Evolutionary conservation across 1,139 yeast genomes (phyloP).

Genomic region (Debaryomyces udenii): DNA sequence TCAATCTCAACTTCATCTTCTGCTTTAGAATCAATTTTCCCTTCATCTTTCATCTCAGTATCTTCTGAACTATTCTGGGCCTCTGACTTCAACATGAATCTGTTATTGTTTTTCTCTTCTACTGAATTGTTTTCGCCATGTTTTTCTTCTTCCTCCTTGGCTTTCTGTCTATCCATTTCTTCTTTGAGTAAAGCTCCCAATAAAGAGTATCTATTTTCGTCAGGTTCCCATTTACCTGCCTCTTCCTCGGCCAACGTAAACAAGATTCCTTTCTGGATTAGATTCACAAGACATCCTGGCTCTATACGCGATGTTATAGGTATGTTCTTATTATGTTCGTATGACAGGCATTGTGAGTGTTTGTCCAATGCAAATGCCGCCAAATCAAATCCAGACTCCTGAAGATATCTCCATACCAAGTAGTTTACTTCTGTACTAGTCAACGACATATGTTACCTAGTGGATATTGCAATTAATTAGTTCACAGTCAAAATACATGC

Average conservation of each 20-base stretch:
- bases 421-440: conserved; percentile 87
- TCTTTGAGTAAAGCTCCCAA: conserved; percentile 35
- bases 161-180: conserved; percentile 17
- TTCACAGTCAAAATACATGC: not conserved
- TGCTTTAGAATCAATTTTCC: conserved; percentile 10
- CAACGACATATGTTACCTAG: conserved; percentile 59
- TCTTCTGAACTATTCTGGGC: conserved; percentile 13
- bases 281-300: conserved; percentile 75
- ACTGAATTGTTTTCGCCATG: conserved; percentile 3
- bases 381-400: conserved; percentile 81
- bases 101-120: conserved; percentile 7
- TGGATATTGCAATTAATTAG: not conserved
- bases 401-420: conserved; percentile 89
- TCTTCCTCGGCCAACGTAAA: conserved; percentile 49
- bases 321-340: conserved; percentile 53
- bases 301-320: conserved; percentile 51
- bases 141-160: conserved; percentile 13
- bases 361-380: conserved; percentile 83
- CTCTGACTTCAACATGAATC: conserved; percentile 23
- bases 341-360: conserved; percentile 63
- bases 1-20: conserved; percentile 8
- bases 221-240: conserved; percentile 16
- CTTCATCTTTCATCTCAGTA: conserved; percentile 21
- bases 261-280: conserved; percentile 85
- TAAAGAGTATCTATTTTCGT: conserved; percentile 26